Percentiles rank a stretch among this genome's conserved stretches.
These are phyloP conservation scores for Chimonanthus salicifolius DNA, from an alignment of 164 flowering plant species.

Conservation along the genomic window DNA sequence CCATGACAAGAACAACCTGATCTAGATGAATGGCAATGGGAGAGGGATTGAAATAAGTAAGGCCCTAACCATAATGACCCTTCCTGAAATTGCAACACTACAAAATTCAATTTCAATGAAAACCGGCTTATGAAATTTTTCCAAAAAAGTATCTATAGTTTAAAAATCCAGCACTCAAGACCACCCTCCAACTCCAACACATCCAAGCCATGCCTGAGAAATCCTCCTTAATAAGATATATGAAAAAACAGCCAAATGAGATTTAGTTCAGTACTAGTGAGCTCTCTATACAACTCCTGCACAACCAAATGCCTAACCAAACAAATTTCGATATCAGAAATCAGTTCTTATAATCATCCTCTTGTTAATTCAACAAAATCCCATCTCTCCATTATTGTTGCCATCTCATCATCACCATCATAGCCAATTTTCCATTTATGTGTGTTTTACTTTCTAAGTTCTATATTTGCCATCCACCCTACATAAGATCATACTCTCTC, in stretches of 20 bases:
- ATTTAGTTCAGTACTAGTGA: neutral
- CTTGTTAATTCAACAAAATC: neutral
- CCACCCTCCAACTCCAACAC: neutral
- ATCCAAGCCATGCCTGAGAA: neutral
- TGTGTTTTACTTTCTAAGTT: too few species aligned
- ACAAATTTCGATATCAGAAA: neutral
- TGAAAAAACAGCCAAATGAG: neutral
- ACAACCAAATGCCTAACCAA: neutral
- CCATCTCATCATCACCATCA: neutral
- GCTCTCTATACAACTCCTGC: neutral
- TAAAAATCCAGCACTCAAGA: neutral
- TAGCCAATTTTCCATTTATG: too few species aligned
- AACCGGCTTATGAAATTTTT: too few species aligned
- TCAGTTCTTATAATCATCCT: neutral
- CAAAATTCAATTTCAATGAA: neutral
- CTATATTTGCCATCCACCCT: too few species aligned
- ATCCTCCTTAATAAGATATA: neutral
- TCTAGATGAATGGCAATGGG: neutral
- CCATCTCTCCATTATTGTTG: neutral
- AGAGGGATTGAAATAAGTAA: neutral
- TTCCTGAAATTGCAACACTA: neutral
- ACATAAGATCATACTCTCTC: too few species aligned
- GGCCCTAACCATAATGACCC: neutral
- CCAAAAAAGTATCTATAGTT: too few species aligned
- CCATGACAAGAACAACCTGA: neutral